A percentile compares a stretch with the other conserved stretches of the same genome.
Evolutionary conservation across 1,139 yeast species (phyloP).

Genomic region (Lodderomyces parapsilosis): DNA sequence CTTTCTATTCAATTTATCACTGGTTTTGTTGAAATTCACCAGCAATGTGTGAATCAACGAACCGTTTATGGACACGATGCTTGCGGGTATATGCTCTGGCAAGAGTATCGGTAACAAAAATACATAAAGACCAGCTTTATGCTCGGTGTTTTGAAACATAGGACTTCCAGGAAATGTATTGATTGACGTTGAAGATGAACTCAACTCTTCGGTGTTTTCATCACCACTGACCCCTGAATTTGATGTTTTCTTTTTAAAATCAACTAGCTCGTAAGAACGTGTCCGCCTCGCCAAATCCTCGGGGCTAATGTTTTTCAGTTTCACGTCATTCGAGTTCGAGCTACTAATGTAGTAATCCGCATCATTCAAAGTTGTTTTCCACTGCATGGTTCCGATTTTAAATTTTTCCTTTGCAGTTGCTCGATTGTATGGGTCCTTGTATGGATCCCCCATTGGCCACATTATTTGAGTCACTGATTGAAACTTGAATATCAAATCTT

Average conservation of each 20-base stretch:
- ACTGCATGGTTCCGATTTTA: slow-evolving; percentile 46
- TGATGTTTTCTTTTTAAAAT: slow-evolving; percentile 15
- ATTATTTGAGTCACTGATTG: slow-evolving; percentile 35
- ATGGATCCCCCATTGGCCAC: slow-evolving; percentile 61
- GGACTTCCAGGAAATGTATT: not conserved
- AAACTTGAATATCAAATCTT: slow-evolving; percentile 33
- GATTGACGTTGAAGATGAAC: slow-evolving; percentile 3
- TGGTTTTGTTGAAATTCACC: slow-evolving; percentile 30
- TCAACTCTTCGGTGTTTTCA: slow-evolving; percentile 4
- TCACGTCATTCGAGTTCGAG: slow-evolving; percentile 35
- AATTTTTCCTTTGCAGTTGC: slow-evolving; percentile 44
- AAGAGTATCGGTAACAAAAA: slow-evolving; percentile 71
- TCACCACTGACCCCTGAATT: slow-evolving; percentile 1
- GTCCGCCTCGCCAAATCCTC: slow-evolving; percentile 39
- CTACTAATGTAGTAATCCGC: slow-evolving; percentile 49
- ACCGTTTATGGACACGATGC: slow-evolving; percentile 59
- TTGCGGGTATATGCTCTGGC: slow-evolving; percentile 71
- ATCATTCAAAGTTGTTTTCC: slow-evolving; percentile 44
- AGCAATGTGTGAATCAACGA: slow-evolving; percentile 36
- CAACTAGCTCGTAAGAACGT: slow-evolving; percentile 30
- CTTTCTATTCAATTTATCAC: slow-evolving; percentile 38
- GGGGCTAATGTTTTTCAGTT: slow-evolving; percentile 27
- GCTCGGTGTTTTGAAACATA: slow-evolving; percentile 16
- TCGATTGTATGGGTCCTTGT: slow-evolving; percentile 49
- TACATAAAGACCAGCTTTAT: slow-evolving; percentile 76